Evolutionary conservation across 768 basidiomycete genomes (phyloP).

Genomic region (Suillus lakei): DNA sequence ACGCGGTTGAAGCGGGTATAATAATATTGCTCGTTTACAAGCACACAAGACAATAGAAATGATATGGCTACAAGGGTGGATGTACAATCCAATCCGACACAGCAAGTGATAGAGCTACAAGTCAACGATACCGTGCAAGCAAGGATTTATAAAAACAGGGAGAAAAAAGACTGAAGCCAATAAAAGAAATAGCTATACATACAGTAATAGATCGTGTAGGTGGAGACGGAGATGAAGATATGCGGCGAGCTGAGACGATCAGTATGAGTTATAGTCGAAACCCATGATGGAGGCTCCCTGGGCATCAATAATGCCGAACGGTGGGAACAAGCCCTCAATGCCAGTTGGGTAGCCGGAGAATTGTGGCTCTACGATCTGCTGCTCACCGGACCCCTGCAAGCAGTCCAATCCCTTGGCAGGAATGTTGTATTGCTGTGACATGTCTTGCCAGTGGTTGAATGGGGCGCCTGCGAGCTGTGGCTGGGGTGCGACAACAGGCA

Average conservation of each 20-base stretch:
- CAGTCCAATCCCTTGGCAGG: neutral
- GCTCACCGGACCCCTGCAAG: neutral
- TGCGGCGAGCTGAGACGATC: neutral
- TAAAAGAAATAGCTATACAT: conserved; percentile 10
- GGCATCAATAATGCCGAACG: neutral
- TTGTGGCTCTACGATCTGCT: neutral
- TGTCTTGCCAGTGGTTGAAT: conserved; percentile 29
- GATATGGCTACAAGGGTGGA: conserved; percentile 3
- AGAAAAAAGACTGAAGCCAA: neutral
- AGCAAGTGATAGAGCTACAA: conserved; percentile 3
- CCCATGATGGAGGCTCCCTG: conserved; percentile 3
- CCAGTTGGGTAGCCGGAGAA: conserved; percentile 8
- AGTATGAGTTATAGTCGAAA: conserved; percentile 7
- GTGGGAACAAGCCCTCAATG: conserved; percentile 11
- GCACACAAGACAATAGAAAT: neutral
- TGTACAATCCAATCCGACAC: neutral
- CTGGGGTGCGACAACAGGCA: conserved; percentile 34
- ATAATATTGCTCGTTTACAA: conserved; percentile 3
- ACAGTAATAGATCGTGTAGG: conserved; percentile 4
- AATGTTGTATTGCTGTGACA: neutral
- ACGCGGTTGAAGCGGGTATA: neutral
- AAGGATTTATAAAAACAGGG: conserved; percentile 4
- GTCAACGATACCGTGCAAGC: conserved; percentile 6
- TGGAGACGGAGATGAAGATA: neutral
- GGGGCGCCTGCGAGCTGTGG: conserved; percentile 20